Evolutionary conservation across 805 yeast species (phyloP).

Genomic region (Maudiozyma serrabonitensis): DNA sequence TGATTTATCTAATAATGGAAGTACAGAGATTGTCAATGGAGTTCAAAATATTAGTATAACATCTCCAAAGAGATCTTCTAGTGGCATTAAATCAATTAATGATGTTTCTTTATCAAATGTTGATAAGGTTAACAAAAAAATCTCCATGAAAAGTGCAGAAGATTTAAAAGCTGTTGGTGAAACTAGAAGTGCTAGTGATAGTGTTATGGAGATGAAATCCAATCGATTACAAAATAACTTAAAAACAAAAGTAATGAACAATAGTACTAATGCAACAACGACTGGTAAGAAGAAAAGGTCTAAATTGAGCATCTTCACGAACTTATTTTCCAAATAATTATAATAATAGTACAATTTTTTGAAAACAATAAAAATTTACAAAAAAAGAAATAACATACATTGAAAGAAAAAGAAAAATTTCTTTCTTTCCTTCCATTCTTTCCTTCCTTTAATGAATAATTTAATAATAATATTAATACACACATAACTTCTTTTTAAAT

Average conservation of each 20-base stretch:
- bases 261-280: neutral
- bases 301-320: conserved; percentile 13
- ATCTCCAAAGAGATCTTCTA: neutral
- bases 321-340: conserved; percentile 9
- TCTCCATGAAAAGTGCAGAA: neutral
- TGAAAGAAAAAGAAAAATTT: neutral
- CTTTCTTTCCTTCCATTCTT: neutral
- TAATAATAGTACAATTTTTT: neutral
- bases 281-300: conserved; percentile 15
- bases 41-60: conserved; percentile 1
- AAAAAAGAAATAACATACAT: neutral
- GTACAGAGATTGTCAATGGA: conserved; percentile 1
- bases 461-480: neutral
- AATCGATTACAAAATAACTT: neutral
- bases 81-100: neutral
- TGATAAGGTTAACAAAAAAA: no score
- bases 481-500: neutral
- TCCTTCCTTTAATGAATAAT: neutral
- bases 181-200: conserved; percentile 19
- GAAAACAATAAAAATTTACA: neutral
- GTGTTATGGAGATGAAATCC: conserved; percentile 9
- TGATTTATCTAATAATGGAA: conserved; percentile 11
- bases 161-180: conserved; percentile 1
- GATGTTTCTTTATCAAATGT: no score
- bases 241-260: conserved; percentile 4